These are phyloP conservation scores for Penicillium sp. DNA, from an alignment of 2,329 filamentous ascomycete species.

Conservation along the genomic window DNA sequence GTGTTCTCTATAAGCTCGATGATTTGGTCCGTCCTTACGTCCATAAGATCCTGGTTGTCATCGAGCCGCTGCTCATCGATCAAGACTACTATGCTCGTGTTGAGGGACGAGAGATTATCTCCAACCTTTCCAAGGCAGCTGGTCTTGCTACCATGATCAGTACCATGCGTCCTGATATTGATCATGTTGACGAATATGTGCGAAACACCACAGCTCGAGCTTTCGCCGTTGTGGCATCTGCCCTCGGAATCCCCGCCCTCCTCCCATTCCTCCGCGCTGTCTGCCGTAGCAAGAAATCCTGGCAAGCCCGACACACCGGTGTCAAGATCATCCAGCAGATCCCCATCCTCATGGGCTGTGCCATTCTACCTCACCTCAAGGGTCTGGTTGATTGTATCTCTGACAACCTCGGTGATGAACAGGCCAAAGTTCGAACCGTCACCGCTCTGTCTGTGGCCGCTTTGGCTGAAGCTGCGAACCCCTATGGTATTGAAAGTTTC, in stretches of 20 bases:
- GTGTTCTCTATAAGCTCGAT: constrained; percentile 97
- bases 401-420: constrained; percentile 94
- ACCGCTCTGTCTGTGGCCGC: constrained; percentile 94
- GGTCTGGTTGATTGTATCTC: constrained; percentile 95
- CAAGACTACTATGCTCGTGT: constrained; percentile 99
- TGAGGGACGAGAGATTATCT: constrained; percentile 97
- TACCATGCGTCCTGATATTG: constrained; percentile 98
- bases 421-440: constrained; percentile 95
- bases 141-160: constrained; percentile 99
- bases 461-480: constrained; percentile 91
- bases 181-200: constrained; percentile 97
- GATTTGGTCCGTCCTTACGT: constrained; percentile 94
- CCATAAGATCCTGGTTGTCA: constrained; percentile 97
- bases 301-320: constrained; percentile 96
- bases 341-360: constrained; percentile 97
- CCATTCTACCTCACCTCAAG: constrained; percentile 91
- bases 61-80: constrained; percentile 97
- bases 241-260: constrained; percentile 90
- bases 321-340: constrained; percentile 99
- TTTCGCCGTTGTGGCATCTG: constrained; percentile 95
- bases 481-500: constrained; percentile 98
- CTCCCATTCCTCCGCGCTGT: constrained; percentile 94
- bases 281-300: constrained; percentile 97
- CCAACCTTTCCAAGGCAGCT: constrained; percentile 93
- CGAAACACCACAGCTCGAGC: constrained; percentile 96